Percentiles rank a stretch among this genome's conserved stretches.
Evolutionary conservation across 177 flowering plant genomes (phyloP).

Genomic region (Vitis hybrid): DNA sequence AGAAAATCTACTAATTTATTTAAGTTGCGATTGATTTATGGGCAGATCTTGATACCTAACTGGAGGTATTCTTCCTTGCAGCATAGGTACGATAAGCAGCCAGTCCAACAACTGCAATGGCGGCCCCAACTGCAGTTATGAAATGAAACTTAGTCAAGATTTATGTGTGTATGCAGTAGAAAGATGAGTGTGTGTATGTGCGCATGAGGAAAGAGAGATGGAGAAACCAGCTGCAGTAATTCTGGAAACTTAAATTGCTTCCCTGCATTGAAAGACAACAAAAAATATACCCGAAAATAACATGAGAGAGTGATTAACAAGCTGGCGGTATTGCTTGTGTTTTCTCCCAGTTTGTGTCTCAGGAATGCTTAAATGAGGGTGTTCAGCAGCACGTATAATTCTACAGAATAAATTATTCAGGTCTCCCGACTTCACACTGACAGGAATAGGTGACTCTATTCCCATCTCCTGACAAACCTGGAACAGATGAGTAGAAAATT

Average conservation of each 20-base stretch:
- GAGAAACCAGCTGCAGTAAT: neutral
- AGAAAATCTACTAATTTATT: no score
- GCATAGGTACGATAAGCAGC: slow-evolving; percentile 54
- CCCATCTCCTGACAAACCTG: slow-evolving; percentile 49
- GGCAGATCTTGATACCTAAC: slow-evolving; percentile 16
- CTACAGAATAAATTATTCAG: slow-evolving; percentile 34
- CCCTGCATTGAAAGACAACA: neutral
- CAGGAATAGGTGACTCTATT: slow-evolving; percentile 50
- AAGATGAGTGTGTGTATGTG: neutral
- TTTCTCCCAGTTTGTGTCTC: slow-evolving; percentile 50
- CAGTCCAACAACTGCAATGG: slow-evolving; percentile 44
- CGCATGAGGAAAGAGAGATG: neutral
- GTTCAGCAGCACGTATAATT: slow-evolving; percentile 46
- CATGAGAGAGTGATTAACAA: slow-evolving; percentile 42
- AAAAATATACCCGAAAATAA: slow-evolving; percentile 40
- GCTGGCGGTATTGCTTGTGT: slow-evolving; percentile 34
- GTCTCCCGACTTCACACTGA: slow-evolving; percentile 41
- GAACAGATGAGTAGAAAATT: neutral
- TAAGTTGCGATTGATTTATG: neutral
- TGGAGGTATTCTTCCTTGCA: slow-evolving; percentile 41
- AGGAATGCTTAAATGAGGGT: slow-evolving; percentile 55
- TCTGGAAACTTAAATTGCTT: neutral
- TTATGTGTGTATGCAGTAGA: neutral
- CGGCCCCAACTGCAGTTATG: slow-evolving; percentile 44
- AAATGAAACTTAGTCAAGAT: neutral